Base-by-base conservation (phyloP, 192 early-diverging fungal species). In the Globomyces pollinis-pini region DNA sequence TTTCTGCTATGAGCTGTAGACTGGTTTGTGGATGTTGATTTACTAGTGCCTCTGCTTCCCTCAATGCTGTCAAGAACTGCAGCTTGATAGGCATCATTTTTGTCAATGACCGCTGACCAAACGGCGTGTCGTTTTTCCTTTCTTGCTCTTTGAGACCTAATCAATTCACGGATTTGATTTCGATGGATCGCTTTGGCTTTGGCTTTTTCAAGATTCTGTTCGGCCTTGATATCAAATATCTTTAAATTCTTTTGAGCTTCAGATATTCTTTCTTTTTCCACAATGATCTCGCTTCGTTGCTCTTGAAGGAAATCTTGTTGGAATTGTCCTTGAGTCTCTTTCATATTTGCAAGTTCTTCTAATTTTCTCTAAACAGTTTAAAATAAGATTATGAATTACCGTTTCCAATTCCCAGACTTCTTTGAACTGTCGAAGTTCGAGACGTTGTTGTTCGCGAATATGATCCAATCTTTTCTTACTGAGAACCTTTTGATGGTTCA, bases 381-480 rank as follows among this genome's bases (percentile, higher is more conserved):
- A 31, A 8, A 31, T 36, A 15, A n/a, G 15, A 36, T 52, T 20
- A 18, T 42, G 15, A 26, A 23, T 11, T 9, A 32, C 26, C 32
- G 49, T 24, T 31, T 66, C 63, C 31, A 61, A 34, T 31, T 70
- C 69, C 44, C 43, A 60, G 23, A 32, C 20, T 41, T 65, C 69
- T 44, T 70, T 70, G 30, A 44, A 31, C 38, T 72, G 70, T 3
- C 66, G 67, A 23, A 72, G 50, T 21, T 65, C 64, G 1, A 69
- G 30, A n/a, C 64, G 64, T 42, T 72, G 70, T 13, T 65, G 38
- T 28, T 72, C 66, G 15, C 57, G 70, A 6, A 64, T 58, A 18
- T 72, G 66, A 18, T 72, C 70, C 6, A 24, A 50, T n/a, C 61
- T 32, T 16, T 38, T 59, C 53, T 66, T 66, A 57, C 57, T 29